phyloP scores from a whole-genome alignment of 2,329 filamentous ascomycete species.

The Aspergillus cejpii region DNA sequence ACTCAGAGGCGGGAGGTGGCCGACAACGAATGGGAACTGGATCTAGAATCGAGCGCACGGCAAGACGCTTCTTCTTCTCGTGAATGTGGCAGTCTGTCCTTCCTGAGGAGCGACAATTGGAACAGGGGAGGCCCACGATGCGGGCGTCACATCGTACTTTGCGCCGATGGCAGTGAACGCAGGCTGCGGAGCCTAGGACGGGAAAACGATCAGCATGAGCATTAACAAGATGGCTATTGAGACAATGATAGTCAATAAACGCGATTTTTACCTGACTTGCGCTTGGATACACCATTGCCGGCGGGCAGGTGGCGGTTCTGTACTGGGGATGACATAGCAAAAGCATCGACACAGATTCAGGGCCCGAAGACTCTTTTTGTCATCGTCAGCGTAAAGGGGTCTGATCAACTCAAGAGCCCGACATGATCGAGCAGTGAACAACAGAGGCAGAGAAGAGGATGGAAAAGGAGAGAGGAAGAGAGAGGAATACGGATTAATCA shows the following conservation, averaged over 20 bases:
- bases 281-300: constrained; percentile 35
- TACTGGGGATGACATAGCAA: constrained; percentile 35
- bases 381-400: constrained; percentile 5
- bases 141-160: constrained; percentile 49
- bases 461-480: not conserved
- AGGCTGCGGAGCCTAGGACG: constrained; percentile 39
- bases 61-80: constrained; percentile 46
- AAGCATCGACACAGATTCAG: constrained; percentile 19
- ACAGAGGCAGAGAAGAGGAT: not conserved
- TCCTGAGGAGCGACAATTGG: constrained; percentile 43
- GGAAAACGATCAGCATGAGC: constrained; percentile 5
- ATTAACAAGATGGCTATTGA: not conserved
- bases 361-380: constrained; percentile 13
- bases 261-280: constrained; percentile 31
- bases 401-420: constrained; percentile 7
- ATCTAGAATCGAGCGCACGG: constrained; percentile 37
- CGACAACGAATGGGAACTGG: constrained; percentile 45
- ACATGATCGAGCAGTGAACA: not conserved
- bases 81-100: constrained; percentile 44
- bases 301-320: constrained; percentile 28
- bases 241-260: not conserved
- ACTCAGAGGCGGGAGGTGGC: constrained; percentile 27
- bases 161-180: constrained; percentile 46
- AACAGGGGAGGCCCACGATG: constrained; percentile 44
- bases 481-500: not conserved